Percentiles rank a stretch among this genome's conserved stretches.
phyloP scores from a whole-genome alignment of 129 eudicot species.

The sunflower (Helianthus annuus) region DNA sequence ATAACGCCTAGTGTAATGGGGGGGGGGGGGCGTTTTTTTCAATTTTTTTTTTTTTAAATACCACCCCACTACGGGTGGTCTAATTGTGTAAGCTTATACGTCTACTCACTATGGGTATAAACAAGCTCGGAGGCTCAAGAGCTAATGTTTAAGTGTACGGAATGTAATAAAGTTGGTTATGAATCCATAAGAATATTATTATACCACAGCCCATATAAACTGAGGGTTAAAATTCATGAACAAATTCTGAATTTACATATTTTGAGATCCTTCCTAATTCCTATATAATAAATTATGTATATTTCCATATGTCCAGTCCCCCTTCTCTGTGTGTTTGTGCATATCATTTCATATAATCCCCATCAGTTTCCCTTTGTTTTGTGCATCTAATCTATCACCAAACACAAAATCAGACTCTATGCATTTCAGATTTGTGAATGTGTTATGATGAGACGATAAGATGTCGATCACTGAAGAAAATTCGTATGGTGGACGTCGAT shows the following conservation, averaged over 20 bases:
- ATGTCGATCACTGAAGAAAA: conserved; percentile 35
- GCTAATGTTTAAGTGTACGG: conserved; percentile 2
- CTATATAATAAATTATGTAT: too few relatives aligned
- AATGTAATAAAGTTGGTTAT: conserved; percentile 33
- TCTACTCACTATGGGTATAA: too few relatives aligned
- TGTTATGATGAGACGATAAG: conserved; percentile 29
- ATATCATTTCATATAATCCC: background rate
- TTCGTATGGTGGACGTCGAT: conserved; percentile 22
- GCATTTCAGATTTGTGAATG: conserved; percentile 18
- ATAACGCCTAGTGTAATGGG: too few relatives aligned
- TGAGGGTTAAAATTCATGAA: conserved; percentile 22
- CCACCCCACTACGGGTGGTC: too few relatives aligned
- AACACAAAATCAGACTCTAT: background rate
- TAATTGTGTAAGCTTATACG: too few relatives aligned
- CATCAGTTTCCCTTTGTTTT: conserved; percentile 1
- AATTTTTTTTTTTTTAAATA: too few relatives aligned
- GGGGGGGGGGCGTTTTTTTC: too few relatives aligned
- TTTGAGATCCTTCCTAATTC: conserved; percentile 1
- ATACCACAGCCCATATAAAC: conserved; percentile 17
- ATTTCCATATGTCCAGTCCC: background rate
- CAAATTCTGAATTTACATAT: conserved; percentile 20
- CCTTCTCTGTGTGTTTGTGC: background rate
- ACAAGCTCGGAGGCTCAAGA: too few relatives aligned
- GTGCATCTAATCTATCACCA: background rate
- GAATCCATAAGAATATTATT: background rate